A percentile compares a stretch with the other conserved stretches of the same genome.
Evolutionary conservation across 306 rosid species (phyloP).

Genomic region (Castanospermum australe): DNA sequence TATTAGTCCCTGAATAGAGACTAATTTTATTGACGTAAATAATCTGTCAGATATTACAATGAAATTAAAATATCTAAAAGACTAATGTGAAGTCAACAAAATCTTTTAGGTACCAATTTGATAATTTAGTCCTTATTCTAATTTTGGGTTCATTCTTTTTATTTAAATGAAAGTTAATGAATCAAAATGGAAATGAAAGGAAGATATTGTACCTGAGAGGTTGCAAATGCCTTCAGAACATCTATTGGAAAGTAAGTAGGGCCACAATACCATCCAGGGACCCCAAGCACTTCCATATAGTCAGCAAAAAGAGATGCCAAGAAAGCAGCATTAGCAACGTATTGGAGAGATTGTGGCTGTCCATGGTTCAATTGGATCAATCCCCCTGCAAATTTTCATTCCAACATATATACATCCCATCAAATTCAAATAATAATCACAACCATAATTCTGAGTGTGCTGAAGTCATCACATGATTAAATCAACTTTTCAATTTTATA

Average conservation of each 20-base stretch:
- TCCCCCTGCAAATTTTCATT: slow-evolving; percentile 48
- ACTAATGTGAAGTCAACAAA: too few relatives aligned
- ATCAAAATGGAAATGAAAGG: not conserved
- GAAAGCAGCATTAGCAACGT: slow-evolving; percentile 66
- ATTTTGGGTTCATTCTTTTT: not conserved
- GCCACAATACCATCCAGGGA: slow-evolving; percentile 64
- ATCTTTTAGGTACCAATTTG: too few relatives aligned
- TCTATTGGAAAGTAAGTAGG: slow-evolving; percentile 20
- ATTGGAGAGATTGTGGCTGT: slow-evolving; percentile 53
- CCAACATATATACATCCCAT: not conserved
- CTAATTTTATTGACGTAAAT: too few relatives aligned
- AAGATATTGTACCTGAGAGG: slow-evolving; percentile 67
- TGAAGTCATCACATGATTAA: too few relatives aligned
- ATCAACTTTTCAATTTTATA: too few relatives aligned
- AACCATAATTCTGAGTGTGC: not conserved
- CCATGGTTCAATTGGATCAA: slow-evolving; percentile 56
- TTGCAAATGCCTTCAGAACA: slow-evolving; percentile 46
- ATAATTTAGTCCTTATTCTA: too few relatives aligned
- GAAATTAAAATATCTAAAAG: too few relatives aligned
- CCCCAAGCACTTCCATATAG: slow-evolving; percentile 44
- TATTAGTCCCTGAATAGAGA: too few relatives aligned
- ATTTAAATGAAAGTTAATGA: not conserved
- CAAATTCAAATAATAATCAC: not conserved
- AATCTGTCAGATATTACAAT: too few relatives aligned
- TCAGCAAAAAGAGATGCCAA: slow-evolving; percentile 61